Percentiles rank a stretch among this genome's conserved stretches.
phyloP scores from a whole-genome alignment of 2,329 filamentous ascomycete genomes.

The Epichloe uncinata region DNA sequence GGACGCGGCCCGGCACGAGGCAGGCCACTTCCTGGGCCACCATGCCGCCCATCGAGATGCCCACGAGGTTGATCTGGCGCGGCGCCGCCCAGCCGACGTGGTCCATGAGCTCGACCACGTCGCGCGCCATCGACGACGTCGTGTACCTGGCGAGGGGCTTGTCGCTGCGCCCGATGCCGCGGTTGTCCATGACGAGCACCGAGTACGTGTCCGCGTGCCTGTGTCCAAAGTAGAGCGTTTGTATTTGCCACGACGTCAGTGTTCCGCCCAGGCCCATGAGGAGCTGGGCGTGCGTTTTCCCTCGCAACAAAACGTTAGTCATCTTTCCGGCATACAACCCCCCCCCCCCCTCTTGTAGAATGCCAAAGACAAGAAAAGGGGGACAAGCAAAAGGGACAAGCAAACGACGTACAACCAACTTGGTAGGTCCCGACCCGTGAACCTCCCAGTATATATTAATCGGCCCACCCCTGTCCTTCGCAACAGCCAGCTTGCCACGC shows the following conservation, averaged over 20 bases:
- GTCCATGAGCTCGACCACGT: constrained; percentile 56
- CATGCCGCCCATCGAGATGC: constrained; percentile 83
- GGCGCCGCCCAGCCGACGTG: constrained; percentile 52
- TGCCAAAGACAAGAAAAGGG: too few relatives aligned
- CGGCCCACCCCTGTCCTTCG: constrained; percentile 58
- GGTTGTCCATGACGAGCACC: constrained; percentile 68
- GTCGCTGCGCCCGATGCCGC: constrained; percentile 69
- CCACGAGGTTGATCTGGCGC: constrained; percentile 51
- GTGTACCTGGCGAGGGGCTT: constrained; percentile 68
- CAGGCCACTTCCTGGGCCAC: constrained; percentile 69
- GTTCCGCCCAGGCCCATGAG: constrained; percentile 67
- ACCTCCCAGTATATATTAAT: constrained; percentile 67
- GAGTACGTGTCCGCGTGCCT: constrained; percentile 53
- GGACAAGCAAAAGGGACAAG: too few relatives aligned
- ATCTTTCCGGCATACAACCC: too few relatives aligned
- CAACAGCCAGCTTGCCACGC: constrained; percentile 49
- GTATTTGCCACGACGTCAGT: constrained; percentile 63
- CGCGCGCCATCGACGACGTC: constrained; percentile 72
- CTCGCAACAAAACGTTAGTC: too few relatives aligned
- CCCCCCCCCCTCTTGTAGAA: too few relatives aligned
- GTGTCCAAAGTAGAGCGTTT: constrained; percentile 73
- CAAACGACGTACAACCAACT: constrained; percentile 45
- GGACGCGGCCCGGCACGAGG: constrained; percentile 37
- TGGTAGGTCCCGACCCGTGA: constrained; percentile 59
- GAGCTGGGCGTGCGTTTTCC: constrained; percentile 23